Evolutionary conservation across 805 yeast species (phyloP).

Genomic region (Candida pini): DNA sequence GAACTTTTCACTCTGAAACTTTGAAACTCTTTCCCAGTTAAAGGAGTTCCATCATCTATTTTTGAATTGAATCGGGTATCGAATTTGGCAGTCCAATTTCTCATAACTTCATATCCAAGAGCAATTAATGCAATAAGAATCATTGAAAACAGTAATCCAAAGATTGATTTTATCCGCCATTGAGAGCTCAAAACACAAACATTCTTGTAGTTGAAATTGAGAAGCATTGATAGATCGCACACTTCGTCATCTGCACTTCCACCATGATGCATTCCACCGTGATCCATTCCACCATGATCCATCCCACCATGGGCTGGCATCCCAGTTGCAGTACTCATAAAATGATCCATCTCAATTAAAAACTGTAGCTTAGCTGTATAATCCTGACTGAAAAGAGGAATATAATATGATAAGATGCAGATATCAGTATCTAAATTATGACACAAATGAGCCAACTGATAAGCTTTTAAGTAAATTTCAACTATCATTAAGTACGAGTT

Average conservation of each 20-base stretch:
- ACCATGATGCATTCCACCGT: no score
- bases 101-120: slow-evolving; percentile 33
- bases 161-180: slow-evolving; percentile 34
- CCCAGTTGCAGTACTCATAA: no score
- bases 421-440: no score
- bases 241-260: slow-evolving; percentile 18
- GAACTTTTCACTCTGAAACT: slow-evolving; percentile 25
- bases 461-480: no score
- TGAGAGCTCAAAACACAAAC: slow-evolving; percentile 35
- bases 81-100: slow-evolving; percentile 21
- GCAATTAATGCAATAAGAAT: slow-evolving; percentile 27
- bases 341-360: no score
- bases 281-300: slow-evolving; percentile 16
- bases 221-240: slow-evolving; percentile 36
- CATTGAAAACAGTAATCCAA: slow-evolving; percentile 30
- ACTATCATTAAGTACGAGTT: no score
- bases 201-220: slow-evolving; percentile 39
- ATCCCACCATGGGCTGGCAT: slow-evolving; percentile 11
- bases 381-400: no score
- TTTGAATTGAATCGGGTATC: slow-evolving; percentile 14
- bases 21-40: slow-evolving; percentile 14
- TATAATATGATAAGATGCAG: no score
- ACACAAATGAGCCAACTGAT: no score
- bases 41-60: slow-evolving; percentile 3
- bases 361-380: no score